Conservation (phyloP, 2,329 filamentous ascomycete species). For the Nigrograna mackinnonii region DNA sequence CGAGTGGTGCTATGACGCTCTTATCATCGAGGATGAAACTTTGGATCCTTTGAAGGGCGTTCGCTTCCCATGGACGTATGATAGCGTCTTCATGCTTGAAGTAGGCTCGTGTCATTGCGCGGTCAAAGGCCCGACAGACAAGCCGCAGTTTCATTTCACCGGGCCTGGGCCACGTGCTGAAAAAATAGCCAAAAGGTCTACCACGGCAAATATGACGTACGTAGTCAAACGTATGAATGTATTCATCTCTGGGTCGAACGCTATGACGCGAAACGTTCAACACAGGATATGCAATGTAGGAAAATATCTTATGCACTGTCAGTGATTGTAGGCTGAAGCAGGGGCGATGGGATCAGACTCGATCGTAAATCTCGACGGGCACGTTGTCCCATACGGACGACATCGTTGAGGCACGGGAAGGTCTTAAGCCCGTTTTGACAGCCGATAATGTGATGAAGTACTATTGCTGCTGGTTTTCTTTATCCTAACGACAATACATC, state of each 20-base stretch:
- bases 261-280: background rate
- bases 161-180: background rate
- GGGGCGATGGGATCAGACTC: background rate
- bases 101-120: constrained; percentile 1
- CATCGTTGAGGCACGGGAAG: too few relatives aligned
- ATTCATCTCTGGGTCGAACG: background rate
- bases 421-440: too few relatives aligned
- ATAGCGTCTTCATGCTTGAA: background rate
- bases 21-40: background rate
- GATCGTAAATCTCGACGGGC: background rate
- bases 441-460: too few relatives aligned
- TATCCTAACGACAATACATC: too few relatives aligned
- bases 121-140: constrained; percentile 1
- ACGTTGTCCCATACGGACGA: constrained; percentile 1
- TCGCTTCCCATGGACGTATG: background rate
- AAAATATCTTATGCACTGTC: background rate
- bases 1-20: background rate
- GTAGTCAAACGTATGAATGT: background rate
- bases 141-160: background rate
- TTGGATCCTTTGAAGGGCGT: background rate
- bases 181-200: background rate
- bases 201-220: background rate
- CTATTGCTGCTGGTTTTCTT: too few relatives aligned
- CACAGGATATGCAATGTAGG: background rate
- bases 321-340: background rate